Evolutionary conservation across 2,329 filamentous ascomycete species (phyloP).

Genomic region (Diaporthe sp.): DNA sequence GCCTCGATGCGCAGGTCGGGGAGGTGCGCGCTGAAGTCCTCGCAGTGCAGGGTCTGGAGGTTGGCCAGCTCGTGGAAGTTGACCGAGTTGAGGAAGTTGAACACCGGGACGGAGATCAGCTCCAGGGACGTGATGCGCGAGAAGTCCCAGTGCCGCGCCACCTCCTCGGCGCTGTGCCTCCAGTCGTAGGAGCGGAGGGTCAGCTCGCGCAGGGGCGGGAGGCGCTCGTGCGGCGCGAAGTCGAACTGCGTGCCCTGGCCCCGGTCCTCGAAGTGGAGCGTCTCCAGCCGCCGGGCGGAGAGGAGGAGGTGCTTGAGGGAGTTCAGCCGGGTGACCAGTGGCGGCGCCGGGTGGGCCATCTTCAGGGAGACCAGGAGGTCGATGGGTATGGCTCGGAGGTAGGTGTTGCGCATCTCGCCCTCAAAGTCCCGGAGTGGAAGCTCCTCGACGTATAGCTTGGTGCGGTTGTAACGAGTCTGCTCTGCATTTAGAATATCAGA

Average conservation of each 20-base stretch:
- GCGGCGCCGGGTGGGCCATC: constrained; percentile 55
- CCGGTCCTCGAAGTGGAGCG: constrained; percentile 59
- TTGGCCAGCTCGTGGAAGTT: constrained; percentile 52
- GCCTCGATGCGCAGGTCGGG: constrained; percentile 55
- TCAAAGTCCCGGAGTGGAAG: constrained; percentile 57
- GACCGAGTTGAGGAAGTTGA: constrained; percentile 60
- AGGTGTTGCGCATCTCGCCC: constrained; percentile 51
- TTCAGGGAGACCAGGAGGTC: constrained; percentile 56
- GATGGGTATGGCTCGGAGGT: constrained; percentile 57
- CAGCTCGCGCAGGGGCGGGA: constrained; percentile 59
- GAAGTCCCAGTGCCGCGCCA: constrained; percentile 62
- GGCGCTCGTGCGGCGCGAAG: constrained; percentile 55
- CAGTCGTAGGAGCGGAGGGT: constrained; percentile 64
- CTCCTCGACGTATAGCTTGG: constrained; percentile 56
- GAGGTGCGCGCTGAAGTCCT: constrained; percentile 61
- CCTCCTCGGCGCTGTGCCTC: constrained; percentile 57
- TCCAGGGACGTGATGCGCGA: constrained; percentile 57
- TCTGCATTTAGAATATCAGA: constrained; percentile 54
- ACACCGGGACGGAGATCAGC: constrained; percentile 60
- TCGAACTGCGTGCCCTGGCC: constrained; percentile 61
- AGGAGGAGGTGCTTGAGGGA: constrained; percentile 60
- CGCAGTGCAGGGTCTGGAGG: constrained; percentile 56
- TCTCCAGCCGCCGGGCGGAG: constrained; percentile 52
- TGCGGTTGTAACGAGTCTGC: constrained; percentile 48
- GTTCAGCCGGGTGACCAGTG: constrained; percentile 56